A percentile compares a stretch with the other conserved stretches of the same genome.
These are phyloP conservation scores for Trypanosoma grayi DNA, from an alignment of 208 protist genomes.

Conservation along the genomic window DNA sequence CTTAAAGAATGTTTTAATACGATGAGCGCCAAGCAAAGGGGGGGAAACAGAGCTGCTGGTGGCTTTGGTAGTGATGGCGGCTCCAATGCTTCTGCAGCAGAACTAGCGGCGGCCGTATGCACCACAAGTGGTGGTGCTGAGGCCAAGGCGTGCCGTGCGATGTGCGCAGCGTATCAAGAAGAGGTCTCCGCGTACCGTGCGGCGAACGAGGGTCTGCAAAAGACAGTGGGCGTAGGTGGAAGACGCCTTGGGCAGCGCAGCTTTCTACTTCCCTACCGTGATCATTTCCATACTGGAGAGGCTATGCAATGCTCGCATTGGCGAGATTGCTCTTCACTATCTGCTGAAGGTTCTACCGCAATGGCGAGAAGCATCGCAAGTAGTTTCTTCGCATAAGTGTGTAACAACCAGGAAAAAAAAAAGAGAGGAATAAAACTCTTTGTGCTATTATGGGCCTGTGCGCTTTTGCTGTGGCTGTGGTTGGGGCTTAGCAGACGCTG, in stretches of 20 bases:
- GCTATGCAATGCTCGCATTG: background rate
- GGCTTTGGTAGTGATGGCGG: background rate
- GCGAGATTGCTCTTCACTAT: conserved; percentile 8
- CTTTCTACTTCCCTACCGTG: conserved; percentile 10
- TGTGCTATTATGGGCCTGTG: no score
- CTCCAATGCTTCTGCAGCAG: background rate
- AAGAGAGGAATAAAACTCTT: conserved; percentile 9
- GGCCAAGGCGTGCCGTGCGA: background rate
- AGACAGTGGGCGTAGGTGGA: background rate
- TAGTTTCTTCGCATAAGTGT: background rate
- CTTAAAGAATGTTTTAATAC: background rate
- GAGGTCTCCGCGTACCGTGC: background rate
- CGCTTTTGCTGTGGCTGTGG: no score
- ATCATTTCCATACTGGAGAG: conserved; percentile 7
- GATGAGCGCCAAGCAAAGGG: no score
- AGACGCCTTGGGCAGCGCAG: background rate
- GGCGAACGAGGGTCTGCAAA: conserved; percentile 9
- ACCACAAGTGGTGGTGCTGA: background rate
- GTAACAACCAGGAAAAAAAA: background rate
- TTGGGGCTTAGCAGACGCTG: no score
- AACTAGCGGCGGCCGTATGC: background rate
- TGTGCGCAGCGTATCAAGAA: conserved; percentile 3
- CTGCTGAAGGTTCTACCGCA: background rate
- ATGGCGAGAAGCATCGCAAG: conserved; percentile 2
- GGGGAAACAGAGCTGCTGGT: background rate